A percentile compares a stretch with the other conserved stretches of the same genome.
These are phyloP conservation scores for Paraphoma chrysanthemicola DNA, from an alignment of 2,329 filamentous ascomycete species.

Conservation along the genomic window DNA sequence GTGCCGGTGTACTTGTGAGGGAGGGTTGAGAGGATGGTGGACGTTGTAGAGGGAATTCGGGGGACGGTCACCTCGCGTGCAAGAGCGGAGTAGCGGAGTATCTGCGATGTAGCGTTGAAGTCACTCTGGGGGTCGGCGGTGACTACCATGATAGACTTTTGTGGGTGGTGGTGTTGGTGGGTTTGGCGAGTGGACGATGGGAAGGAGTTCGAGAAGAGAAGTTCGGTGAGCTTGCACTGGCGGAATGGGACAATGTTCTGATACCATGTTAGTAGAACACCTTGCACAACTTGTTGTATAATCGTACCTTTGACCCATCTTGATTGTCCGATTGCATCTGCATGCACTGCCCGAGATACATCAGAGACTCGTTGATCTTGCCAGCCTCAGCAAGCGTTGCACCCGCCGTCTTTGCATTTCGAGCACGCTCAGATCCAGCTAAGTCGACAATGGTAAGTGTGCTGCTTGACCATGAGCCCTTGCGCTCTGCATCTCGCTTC, in stretches of 20 bases:
- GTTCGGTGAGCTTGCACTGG: conserved; percentile 61
- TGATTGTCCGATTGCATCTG: conserved; percentile 89
- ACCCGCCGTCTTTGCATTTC: conserved; percentile 92
- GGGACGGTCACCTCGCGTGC: conserved; percentile 93
- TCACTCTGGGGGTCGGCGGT: conserved; percentile 92
- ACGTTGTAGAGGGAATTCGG: conserved; percentile 81
- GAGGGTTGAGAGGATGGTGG: conserved; percentile 63
- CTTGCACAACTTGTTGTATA: neutral
- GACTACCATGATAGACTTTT: conserved; percentile 94
- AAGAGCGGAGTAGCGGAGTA: conserved; percentile 90
- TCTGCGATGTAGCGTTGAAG: conserved; percentile 96
- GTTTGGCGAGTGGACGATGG: conserved; percentile 55
- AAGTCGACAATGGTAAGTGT: conserved; percentile 89
- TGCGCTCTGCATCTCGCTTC: conserved; percentile 69
- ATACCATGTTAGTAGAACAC: conserved; percentile 18
- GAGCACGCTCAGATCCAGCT: conserved; percentile 90
- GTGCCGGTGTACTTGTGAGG: conserved; percentile 37
- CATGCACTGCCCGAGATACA: conserved; percentile 97
- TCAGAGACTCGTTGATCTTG: conserved; percentile 97
- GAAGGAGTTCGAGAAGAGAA: conserved; percentile 60
- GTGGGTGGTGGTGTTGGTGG: conserved; percentile 61
- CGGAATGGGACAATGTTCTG: conserved; percentile 73
- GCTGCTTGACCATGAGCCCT: conserved; percentile 74
- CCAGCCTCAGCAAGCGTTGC: conserved; percentile 92
- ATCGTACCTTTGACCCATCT: conserved; percentile 71